Evolutionary conservation across 1,284 basidiomycete species (phyloP).

Genomic region (Heterobasidion annosum): DNA sequence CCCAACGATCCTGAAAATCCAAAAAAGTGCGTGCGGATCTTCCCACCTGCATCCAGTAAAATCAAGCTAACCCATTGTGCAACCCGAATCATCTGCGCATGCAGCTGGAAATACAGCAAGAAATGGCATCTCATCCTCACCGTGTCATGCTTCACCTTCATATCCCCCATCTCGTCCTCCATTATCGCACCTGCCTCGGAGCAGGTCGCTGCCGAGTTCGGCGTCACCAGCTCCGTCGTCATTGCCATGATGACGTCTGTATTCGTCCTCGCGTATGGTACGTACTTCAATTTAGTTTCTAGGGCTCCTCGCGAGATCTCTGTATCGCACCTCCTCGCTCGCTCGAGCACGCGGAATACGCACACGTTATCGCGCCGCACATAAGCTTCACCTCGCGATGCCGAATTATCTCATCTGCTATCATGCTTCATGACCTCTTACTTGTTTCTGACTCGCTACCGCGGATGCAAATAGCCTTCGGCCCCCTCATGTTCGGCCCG

Average conservation of each 20-base stretch:
- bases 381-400: not conserved
- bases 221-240: slow-evolving; percentile 20
- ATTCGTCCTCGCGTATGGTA: slow-evolving; percentile 62
- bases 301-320: no score
- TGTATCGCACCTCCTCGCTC: no score
- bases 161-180: slow-evolving; percentile 53
- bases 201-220: not conserved
- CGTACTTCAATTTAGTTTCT: not conserved
- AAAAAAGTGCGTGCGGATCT: slow-evolving; percentile 36
- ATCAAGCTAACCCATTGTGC: not conserved
- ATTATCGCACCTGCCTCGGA: not conserved
- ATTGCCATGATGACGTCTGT: slow-evolving; percentile 57
- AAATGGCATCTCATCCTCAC: slow-evolving; percentile 58
- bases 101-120: slow-evolving; percentile 46
- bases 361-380: not conserved
- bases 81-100: not conserved
- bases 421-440: not conserved
- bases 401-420: not conserved
- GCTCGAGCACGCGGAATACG: no score
- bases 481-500: slow-evolving; percentile 46
- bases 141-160: slow-evolving; percentile 59
- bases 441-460: not conserved
- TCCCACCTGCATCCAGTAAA: not conserved
- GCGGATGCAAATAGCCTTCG: slow-evolving; percentile 27
- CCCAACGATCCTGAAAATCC: slow-evolving; percentile 56